Evolutionary conservation across 257 asterid species (phyloP).

Genomic region (Haberlea rhodopensis): DNA sequence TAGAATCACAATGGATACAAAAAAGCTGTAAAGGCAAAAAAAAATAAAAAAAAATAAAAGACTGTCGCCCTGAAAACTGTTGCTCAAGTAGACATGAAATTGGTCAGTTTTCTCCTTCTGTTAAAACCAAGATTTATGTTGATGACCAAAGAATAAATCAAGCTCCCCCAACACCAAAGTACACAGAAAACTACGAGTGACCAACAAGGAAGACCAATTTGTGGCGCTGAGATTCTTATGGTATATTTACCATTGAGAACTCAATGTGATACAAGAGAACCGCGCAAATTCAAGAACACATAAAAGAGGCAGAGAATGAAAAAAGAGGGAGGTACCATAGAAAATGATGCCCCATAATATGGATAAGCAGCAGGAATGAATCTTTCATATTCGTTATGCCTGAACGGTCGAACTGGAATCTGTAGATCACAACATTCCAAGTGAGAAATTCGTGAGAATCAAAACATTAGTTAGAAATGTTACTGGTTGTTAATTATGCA

Average conservation of each 20-base stretch:
- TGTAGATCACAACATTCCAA: conserved; percentile 36
- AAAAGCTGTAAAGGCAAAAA: background rate
- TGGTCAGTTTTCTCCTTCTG: background rate
- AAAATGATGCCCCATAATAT: conserved; percentile 82
- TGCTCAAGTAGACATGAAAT: background rate
- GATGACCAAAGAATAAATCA: background rate
- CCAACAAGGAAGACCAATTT: too few relatives aligned
- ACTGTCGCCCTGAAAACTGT: background rate
- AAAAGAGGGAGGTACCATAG: conserved; percentile 51
- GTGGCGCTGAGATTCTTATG: background rate
- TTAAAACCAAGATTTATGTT: background rate
- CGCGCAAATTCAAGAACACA: background rate
- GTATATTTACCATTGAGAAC: background rate
- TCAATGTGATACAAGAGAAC: background rate
- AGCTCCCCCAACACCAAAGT: background rate
- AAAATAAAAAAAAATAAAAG: too few relatives aligned
- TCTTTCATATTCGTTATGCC: conserved; percentile 87
- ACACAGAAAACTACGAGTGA: background rate
- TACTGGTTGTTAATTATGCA: background rate
- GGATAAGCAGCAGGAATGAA: conserved; percentile 84
- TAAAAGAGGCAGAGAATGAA: background rate
- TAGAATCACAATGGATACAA: background rate
- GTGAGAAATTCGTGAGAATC: conserved; percentile 11
- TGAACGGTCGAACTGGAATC: conserved; percentile 97
- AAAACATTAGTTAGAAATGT: background rate